Evolutionary conservation across 371 early-diverging fungal genomes (phyloP), one percentile per base, ranked within the genome.

Genomic region (Apophysomyces variabilis): DNA sequence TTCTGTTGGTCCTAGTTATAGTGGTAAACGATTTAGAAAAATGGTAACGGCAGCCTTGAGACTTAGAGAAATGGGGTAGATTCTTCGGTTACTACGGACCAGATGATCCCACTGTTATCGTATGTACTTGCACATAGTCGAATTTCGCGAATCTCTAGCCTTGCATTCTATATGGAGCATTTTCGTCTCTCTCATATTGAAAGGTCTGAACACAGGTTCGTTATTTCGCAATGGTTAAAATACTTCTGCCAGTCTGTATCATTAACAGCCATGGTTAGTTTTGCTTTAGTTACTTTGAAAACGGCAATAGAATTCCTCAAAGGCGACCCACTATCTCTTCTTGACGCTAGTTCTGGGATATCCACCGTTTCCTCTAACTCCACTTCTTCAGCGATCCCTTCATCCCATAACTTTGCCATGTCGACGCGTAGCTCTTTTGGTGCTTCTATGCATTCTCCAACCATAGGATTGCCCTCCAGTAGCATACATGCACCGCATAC

Each of bases 41-140:
- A 26, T 36, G n/a, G 32, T 26, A 26, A 26, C 3, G 32, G 3
- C 32, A 26, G 32, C 32, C 44, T 64, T 39, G 3, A 18, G 1
- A n/a, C 13, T 45, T 4, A n/a, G 16, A 45, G 7, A 7, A 9
- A 43, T 45, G 16, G 13, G 46, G 46, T 45, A 68, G 77, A 74
- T 65, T 69, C 77, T 3, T 83, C 80, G 2, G 85, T 88, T 9
- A 88, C 87, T 1, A 81, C 88, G 9, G 88, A 88, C 65, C 86
- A 88, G 61, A 79, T 86, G 73, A 88, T 88, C 65, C 88, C 88
- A 45, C 64, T 88, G n/a, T 68, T 85, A 36, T 85, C 87, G 7
- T 81, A 78, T 67, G 80, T 80, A 9, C 76, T 87, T 62, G 73
- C 85, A 21, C 84, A 85, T 38, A 82, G 83, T 16, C 73, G 76